Evolutionary conservation across 352 stramenopile species (phyloP), one percentile per base, ranked within the genome.

Genomic region (Phytophthora colocasiae): DNA sequence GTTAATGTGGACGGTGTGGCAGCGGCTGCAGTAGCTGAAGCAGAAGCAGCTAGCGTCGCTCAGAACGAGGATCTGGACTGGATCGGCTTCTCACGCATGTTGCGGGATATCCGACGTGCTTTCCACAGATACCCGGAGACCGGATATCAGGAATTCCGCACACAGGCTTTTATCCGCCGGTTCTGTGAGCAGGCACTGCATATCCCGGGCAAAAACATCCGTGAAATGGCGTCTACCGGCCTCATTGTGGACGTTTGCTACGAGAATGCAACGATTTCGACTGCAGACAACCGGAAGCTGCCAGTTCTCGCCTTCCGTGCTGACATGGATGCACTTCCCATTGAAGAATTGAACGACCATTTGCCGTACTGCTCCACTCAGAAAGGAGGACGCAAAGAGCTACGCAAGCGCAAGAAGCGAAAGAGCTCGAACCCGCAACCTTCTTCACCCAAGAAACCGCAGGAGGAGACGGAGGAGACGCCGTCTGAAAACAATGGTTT

Each of bases 271-370:
- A 80, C 76, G 8, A 73, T 92, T 49, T 56, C 74, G 1, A 22
- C 58, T 0, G 77, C 57, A 17, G 88, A 92, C 31, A 80, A 83
- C 34, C 75, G 82, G 45, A 87, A 86, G 54, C 48, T 86, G 11
- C 94, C 92, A 1, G 96, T 96, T 46, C 61, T 99, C 6, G 85
- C 97, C 4, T 89, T 99, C 48, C 85, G 97, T 43, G 93, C 97
- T 7, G 97, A 99, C 71, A 99, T 99, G 90, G 97, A 99, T 73
- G 96, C 92, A 12, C 70, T 99, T 12, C 95, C 96, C 4, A 98
- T 99, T 66, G 69, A 91, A 63, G 87, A 96, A 58, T 57, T 89
- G 52, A 95, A 93, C 48, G 73, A 91, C 14, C 82, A 93, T 63
- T 64, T 95, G 62, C 77, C 85, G 2, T 93, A 93, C 51, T 90